Percentiles rank a stretch among this genome's conserved stretches.
These are phyloP conservation scores for Tremella mesenterica DNA, from an alignment of 768 basidiomycete species.

Conservation along the genomic window DNA sequence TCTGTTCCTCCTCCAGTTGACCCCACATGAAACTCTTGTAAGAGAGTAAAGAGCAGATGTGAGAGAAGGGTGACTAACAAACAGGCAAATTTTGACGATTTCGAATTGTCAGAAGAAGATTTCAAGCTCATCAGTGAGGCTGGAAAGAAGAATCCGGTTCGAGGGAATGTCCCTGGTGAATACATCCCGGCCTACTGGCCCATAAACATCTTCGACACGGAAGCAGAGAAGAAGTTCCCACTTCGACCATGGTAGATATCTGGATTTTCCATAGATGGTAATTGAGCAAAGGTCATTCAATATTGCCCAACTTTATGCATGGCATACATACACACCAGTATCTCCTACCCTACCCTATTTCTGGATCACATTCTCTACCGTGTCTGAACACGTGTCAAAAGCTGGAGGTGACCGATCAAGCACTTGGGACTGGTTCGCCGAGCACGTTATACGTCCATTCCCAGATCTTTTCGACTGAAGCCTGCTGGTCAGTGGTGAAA, in stretches of 20 bases:
- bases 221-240: slow-evolving; percentile 48
- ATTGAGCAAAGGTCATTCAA: too few relatives aligned
- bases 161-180: slow-evolving; percentile 59
- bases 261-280: too few relatives aligned
- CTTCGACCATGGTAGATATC: slow-evolving; percentile 14
- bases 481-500: neutral
- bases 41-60: neutral
- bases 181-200: slow-evolving; percentile 58
- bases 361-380: too few relatives aligned
- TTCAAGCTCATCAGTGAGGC: slow-evolving; percentile 55
- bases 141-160: slow-evolving; percentile 50
- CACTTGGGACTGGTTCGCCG: too few relatives aligned
- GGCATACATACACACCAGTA: too few relatives aligned
- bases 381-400: too few relatives aligned
- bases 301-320: too few relatives aligned
- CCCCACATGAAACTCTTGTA: neutral
- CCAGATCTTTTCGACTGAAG: neutral
- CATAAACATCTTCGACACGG: slow-evolving; percentile 63
- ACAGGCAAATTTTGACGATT: slow-evolving; percentile 65
- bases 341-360: too few relatives aligned
- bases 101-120: slow-evolving; percentile 59
- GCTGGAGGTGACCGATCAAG: too few relatives aligned
- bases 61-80: neutral
- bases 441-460: too few relatives aligned
- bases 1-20: neutral